phyloP scores from a whole-genome alignment of 139 green algal genomes.

The Coelastrella sp. region DNA sequence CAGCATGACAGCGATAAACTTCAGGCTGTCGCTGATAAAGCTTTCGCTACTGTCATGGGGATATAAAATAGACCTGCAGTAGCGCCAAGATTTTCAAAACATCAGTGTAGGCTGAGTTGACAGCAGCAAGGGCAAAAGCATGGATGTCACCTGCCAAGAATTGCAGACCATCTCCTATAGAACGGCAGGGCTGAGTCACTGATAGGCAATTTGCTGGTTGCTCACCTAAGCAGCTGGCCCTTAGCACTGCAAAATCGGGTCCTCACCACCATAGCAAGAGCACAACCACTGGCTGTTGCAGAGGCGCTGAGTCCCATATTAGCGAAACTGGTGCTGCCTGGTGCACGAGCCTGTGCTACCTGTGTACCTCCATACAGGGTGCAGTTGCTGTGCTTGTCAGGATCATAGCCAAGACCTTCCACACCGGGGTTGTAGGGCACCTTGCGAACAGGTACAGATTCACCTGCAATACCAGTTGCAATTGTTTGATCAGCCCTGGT shows the following conservation, averaged over 20 bases:
- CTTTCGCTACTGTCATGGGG: slow-evolving; percentile 60
- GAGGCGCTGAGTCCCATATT: background rate
- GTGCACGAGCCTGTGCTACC: slow-evolving; percentile 70
- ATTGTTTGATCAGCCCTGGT: no score
- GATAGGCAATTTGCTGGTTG: no score
- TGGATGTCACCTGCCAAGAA: no score
- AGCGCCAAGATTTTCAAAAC: no score
- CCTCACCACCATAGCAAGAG: slow-evolving; percentile 72
- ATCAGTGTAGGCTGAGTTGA: background rate
- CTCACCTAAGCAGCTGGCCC: slow-evolving; percentile 74
- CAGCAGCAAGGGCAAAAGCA: background rate
- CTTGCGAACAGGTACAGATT: slow-evolving; percentile 80
- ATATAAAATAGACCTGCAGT: slow-evolving; percentile 73
- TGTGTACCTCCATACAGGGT: slow-evolving; percentile 77
- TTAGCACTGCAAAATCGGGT: slow-evolving; percentile 79
- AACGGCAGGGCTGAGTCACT: no score
- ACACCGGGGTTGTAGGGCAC: slow-evolving; percentile 67
- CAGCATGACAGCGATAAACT: slow-evolving; percentile 77
- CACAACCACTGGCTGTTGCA: background rate
- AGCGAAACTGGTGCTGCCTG: background rate
- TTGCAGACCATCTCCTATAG: no score
- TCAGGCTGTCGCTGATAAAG: slow-evolving; percentile 71
- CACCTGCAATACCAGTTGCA: slow-evolving; percentile 46
- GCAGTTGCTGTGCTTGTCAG: slow-evolving; percentile 66
- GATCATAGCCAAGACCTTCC: slow-evolving; percentile 67